phyloP scores from a whole-genome alignment of 371 early-diverging fungal genomes.

The Chytridium lagenaria region DNA sequence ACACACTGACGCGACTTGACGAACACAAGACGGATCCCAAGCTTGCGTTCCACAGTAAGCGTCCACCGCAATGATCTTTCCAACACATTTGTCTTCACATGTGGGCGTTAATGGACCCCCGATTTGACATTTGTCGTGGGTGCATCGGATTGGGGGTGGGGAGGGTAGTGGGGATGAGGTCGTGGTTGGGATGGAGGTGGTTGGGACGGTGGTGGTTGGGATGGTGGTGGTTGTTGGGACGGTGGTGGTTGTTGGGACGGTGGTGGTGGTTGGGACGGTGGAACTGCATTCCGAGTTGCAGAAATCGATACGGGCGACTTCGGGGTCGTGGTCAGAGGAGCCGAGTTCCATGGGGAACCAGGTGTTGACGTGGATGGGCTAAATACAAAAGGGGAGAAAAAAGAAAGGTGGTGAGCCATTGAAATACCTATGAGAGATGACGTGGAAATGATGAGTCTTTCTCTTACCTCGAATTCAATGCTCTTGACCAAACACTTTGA shows the following conservation, averaged over 20 bases:
- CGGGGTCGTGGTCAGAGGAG: no score
- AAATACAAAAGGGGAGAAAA: no score
- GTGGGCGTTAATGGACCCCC: not conserved
- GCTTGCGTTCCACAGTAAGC: constrained; percentile 31
- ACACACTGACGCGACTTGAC: constrained; percentile 23
- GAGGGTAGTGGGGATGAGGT: not conserved
- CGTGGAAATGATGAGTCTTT: no score
- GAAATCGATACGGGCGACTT: no score
- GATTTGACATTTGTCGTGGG: not conserved
- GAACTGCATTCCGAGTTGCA: no score
- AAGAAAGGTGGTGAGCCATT: no score
- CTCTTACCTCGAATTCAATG: no score
- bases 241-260: not conserved
- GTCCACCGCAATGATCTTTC: constrained; percentile 29
- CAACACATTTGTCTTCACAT: constrained; percentile 29
- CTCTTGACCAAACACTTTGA: no score
- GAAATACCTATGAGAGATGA: no score
- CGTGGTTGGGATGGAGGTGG: not conserved
- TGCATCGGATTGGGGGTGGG: no score
- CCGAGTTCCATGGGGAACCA: no score
- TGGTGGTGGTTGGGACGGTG: constrained; percentile 8
- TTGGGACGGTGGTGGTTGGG: not conserved
- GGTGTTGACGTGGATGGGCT: no score
- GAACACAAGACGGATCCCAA: constrained; percentile 36
- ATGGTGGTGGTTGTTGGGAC: not conserved